Conservation (phyloP, 164 flowering plant species). For the Hamamelis virginiana region DNA sequence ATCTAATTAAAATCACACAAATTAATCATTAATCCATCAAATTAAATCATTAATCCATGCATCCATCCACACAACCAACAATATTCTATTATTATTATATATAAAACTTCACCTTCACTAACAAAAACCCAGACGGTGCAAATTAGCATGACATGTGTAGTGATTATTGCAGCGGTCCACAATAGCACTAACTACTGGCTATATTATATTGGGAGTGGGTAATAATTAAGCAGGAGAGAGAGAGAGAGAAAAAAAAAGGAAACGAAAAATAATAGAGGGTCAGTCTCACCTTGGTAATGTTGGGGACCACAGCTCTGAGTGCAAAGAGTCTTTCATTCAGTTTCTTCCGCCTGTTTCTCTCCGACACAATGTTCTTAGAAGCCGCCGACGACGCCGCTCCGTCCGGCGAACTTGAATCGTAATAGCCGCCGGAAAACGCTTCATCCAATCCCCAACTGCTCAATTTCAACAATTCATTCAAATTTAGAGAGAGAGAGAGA, state of each 20-base stretch:
- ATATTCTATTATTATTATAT: too few relatives aligned
- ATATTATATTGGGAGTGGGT: too few relatives aligned
- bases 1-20: constrained; percentile 37
- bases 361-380: constrained; percentile 75
- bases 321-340: constrained; percentile 82
- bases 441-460: constrained; percentile 56
- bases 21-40: too few relatives aligned
- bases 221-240: too few relatives aligned
- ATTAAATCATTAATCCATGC: too few relatives aligned
- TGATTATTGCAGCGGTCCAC: too few relatives aligned
- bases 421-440: constrained; percentile 52
- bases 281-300: constrained; percentile 78
- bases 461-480: not conserved
- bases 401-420: constrained; percentile 88
- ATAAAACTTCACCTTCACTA: too few relatives aligned
- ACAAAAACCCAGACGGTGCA: too few relatives aligned
- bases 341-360: constrained; percentile 83
- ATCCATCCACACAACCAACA: too few relatives aligned
- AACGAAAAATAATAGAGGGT: not conserved
- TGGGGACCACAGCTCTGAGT: constrained; percentile 84
- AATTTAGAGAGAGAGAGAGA: not conserved
- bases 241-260: not conserved
- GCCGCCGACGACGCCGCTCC: constrained; percentile 56
- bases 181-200: too few relatives aligned
- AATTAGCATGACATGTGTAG: too few relatives aligned